A percentile compares a stretch with the other conserved stretches of the same genome.
Evolutionary conservation across 2,329 filamentous ascomycete species (phyloP).

Genomic region (Coniella vitis): DNA sequence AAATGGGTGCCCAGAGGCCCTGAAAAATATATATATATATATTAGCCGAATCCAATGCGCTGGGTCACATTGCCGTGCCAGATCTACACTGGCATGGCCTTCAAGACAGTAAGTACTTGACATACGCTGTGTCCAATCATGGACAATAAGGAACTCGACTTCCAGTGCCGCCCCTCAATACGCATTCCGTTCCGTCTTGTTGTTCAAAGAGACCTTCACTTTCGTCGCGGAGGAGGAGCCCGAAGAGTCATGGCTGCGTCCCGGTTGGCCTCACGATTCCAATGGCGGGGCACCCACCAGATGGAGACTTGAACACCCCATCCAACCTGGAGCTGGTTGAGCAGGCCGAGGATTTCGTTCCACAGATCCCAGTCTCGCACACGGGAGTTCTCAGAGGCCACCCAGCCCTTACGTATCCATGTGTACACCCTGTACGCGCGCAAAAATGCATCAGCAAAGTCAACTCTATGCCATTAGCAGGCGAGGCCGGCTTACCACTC

Average conservation of each 20-base stretch:
- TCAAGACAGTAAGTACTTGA: too few species aligned
- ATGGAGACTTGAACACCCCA: conserved; percentile 2
- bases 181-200: too few species aligned
- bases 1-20: too few species aligned
- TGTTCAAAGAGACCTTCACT: too few species aligned
- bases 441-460: neutral
- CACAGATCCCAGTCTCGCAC: conserved; percentile 2
- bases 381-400: neutral
- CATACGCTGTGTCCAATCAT: too few species aligned
- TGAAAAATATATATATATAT: too few species aligned
- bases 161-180: too few species aligned
- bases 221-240: neutral
- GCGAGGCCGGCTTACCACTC: neutral
- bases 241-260: neutral
- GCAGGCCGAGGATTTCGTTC: neutral
- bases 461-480: too few species aligned
- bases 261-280: neutral
- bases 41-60: too few species aligned
- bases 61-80: too few species aligned
- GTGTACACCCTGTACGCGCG: neutral
- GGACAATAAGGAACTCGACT: too few species aligned
- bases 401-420: neutral
- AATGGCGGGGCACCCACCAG: conserved; percentile 3
- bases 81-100: too few species aligned
- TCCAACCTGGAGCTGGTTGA: neutral